Evolutionary conservation across 371 early-diverging fungal species (phyloP).

Genomic region (Mucor racemosus): DNA sequence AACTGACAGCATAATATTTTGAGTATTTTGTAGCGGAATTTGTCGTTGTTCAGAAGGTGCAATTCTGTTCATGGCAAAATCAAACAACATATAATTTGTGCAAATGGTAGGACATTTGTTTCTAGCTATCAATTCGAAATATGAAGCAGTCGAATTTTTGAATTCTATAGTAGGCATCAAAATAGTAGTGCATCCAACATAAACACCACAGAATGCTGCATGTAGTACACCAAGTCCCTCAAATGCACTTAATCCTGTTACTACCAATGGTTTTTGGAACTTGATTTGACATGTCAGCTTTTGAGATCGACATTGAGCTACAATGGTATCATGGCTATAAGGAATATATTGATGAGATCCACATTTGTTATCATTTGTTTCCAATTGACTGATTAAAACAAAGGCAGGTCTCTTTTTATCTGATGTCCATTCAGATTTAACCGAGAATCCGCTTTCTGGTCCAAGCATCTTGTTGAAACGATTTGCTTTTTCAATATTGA

Average conservation of each 20-base stretch:
- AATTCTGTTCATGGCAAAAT: conserved; percentile 63
- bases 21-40: conserved; percentile 61
- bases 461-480: conserved; percentile 56
- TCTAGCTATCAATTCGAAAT: conserved; percentile 64
- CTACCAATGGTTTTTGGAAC: conserved; percentile 62
- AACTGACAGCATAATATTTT: conserved; percentile 72
- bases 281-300: conserved; percentile 75
- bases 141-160: conserved; percentile 56
- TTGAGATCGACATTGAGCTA: conserved; percentile 77
- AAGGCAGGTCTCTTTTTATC: conserved; percentile 47
- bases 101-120: conserved; percentile 67
- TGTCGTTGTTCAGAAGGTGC: conserved; percentile 39
- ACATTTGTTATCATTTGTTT: conserved; percentile 27
- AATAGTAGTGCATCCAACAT: conserved; percentile 64
- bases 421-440: conserved; percentile 41
- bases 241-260: conserved; percentile 62
- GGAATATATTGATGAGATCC: conserved; percentile 57
- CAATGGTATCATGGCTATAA: conserved; percentile 65
- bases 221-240: conserved; percentile 80
- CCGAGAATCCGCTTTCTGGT: conserved; percentile 54
- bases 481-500: conserved; percentile 60
- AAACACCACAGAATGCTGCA: conserved; percentile 72
- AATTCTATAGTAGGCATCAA: conserved; percentile 62
- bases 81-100: conserved; percentile 70
- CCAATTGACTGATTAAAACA: conserved; percentile 44